Evolutionary conservation across 2,329 filamentous ascomycete species (phyloP).

Genomic region (Monosporascus sp.): DNA sequence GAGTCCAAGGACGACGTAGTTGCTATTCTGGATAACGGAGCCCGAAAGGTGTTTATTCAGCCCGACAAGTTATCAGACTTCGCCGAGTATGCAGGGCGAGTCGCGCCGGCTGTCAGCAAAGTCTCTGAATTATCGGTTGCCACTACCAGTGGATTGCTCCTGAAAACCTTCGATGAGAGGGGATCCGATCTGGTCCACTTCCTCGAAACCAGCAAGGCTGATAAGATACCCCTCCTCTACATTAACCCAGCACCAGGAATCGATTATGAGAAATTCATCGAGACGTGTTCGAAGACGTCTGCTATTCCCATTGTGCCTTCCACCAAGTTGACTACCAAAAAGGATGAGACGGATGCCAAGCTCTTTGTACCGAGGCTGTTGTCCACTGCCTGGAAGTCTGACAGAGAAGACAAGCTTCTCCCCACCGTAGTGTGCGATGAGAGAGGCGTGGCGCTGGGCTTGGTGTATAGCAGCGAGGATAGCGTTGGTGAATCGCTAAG

Average conservation of each 20-base stretch:
- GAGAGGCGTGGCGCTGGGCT: conserved; percentile 73
- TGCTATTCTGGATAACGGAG: conserved; percentile 78
- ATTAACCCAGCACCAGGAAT: conserved; percentile 45
- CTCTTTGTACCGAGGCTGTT: conserved; percentile 68
- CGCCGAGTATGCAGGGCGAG: conserved; percentile 50
- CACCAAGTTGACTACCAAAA: conserved; percentile 62
- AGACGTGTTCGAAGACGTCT: conserved; percentile 42
- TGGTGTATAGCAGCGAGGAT: conserved; percentile 92
- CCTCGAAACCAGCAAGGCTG: conserved; percentile 38
- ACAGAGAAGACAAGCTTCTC: conserved; percentile 77
- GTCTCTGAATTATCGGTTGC: conserved; percentile 38
- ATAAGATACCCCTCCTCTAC: conserved; percentile 44
- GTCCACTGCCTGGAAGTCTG: conserved; percentile 70
- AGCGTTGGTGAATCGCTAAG: conserved; percentile 82
- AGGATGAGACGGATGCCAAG: conserved; percentile 49
- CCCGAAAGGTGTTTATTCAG: conserved; percentile 77
- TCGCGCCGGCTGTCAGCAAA: conserved; percentile 47
- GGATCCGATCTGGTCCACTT: conserved; percentile 37
- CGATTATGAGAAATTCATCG: conserved; percentile 42
- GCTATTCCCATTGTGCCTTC: conserved; percentile 74
- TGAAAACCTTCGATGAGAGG: conserved; percentile 47
- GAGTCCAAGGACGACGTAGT: conserved; percentile 67
- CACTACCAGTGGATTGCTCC: conserved; percentile 47
- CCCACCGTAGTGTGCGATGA: conserved; percentile 91
- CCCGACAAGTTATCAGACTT: conserved; percentile 61